Evolutionary conservation across 768 basidiomycete species (phyloP), one percentile per base, ranked within the genome.

Genomic region (Pisolithus tinctorius): DNA sequence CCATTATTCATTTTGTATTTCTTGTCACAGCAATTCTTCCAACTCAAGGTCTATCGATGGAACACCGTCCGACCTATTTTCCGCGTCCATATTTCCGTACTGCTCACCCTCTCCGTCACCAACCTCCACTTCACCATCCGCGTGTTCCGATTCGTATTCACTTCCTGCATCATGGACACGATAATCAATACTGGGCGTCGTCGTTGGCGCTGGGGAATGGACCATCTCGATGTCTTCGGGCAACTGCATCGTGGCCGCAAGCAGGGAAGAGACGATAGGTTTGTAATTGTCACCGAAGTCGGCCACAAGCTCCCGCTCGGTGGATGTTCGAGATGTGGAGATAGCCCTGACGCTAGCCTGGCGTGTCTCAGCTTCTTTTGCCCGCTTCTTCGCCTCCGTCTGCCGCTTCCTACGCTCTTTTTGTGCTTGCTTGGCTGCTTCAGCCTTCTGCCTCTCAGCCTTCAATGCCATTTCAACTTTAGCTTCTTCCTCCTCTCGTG

Each of bases 401-500:
- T 81, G 78, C 48, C 74, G 68, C 26, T 74, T 77, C 57, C 76
- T 79, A 52, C 71, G 74, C 50, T 71, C 73, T 57, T 69, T 73
- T 60, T 75, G 74, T 8, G 71, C 69, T 50, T 71, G 75, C 55
- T 60, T 67, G 41, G 46, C 53, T 38, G 43, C 54, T 30, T 68
- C 67, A 10, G 34, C 48, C 57, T 75, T 79, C 40, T 79, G 79
- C n/a, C 71, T 73, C 54, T 80, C 76, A 0, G 60, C 66, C 45
- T 65, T 74, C 16, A 72, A 71, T 16, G 59, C 63, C 7, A 71
- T 70, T 8, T 74, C 77, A 13, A 63, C 56, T 43, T 74, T 75
- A 3, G 83, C 82, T 57, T 84, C 82, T 25, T 76, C 74, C 61
- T 93, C 94, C 54, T 95, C 92, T 29, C 71, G 66, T n/a, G 74